Evolutionary conservation across 768 basidiomycete genomes (phyloP).

Genomic region (Hebeloma cylindrosporum): DNA sequence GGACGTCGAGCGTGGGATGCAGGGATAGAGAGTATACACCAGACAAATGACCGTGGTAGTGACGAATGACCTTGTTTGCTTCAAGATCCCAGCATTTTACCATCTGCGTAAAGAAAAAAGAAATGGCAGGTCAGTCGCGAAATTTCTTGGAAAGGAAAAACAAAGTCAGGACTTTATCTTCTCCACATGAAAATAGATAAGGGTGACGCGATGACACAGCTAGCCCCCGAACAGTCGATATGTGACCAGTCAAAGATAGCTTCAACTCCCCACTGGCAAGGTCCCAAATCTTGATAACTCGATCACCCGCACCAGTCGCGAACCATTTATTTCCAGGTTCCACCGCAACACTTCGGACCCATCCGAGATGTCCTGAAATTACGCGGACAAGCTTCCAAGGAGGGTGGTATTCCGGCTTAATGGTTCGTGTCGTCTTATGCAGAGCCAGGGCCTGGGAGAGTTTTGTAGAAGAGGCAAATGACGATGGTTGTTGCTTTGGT

Average conservation of each 20-base stretch:
- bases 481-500: slow-evolving; percentile 68
- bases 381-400: slow-evolving; percentile 96
- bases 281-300: slow-evolving; percentile 99
- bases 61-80: slow-evolving; percentile 97
- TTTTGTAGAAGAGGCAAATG: slow-evolving; percentile 59
- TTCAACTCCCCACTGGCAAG: slow-evolving; percentile 96
- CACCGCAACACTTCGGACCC: slow-evolving; percentile 95
- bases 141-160: background rate
- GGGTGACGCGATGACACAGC: slow-evolving; percentile 93
- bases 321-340: slow-evolving; percentile 99
- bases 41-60: slow-evolving; percentile 97
- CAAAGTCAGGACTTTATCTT: slow-evolving; percentile 78
- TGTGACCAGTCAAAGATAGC: slow-evolving; percentile 95
- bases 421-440: slow-evolving; percentile 90
- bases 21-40: slow-evolving; percentile 94
- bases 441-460: slow-evolving; percentile 89
- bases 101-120: slow-evolving; percentile 59
- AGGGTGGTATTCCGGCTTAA: slow-evolving; percentile 95
- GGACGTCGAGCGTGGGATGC: slow-evolving; percentile 93
- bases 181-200: slow-evolving; percentile 95
- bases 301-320: slow-evolving; percentile 95
- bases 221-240: slow-evolving; percentile 92
- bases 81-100: slow-evolving; percentile 99
- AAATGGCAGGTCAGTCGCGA: background rate
- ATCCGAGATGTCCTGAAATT: slow-evolving; percentile 96